Evolutionary conservation across 2,329 filamentous ascomycete species (phyloP).

Genomic region (Pleurostoma richardsiae): DNA sequence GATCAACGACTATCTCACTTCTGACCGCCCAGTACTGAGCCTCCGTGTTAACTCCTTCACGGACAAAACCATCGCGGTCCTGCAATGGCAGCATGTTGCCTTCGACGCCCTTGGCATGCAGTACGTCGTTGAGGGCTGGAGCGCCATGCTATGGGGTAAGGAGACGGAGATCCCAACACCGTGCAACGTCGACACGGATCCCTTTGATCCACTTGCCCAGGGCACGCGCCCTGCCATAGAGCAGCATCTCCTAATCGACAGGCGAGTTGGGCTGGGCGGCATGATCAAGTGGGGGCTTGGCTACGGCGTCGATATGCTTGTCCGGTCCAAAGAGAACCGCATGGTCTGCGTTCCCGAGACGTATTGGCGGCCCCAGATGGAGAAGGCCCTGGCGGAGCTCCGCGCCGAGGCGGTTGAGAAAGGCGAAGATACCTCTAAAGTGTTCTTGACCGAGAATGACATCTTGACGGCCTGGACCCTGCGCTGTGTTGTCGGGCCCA

Average conservation of each 20-base stretch:
- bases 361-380: too few relatives aligned
- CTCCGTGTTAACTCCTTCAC: conserved; percentile 42
- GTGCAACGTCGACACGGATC: too few relatives aligned
- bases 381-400: too few relatives aligned
- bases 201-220: too few relatives aligned
- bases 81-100: conserved; percentile 41
- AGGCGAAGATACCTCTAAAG: too few relatives aligned
- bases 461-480: conserved; percentile 27
- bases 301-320: conserved; percentile 15
- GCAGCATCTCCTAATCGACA: too few relatives aligned
- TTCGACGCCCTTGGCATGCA: conserved; percentile 39
- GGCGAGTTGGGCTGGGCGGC: too few relatives aligned
- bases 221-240: too few relatives aligned
- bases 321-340: conserved; percentile 22
- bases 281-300: too few relatives aligned
- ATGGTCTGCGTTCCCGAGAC: conserved; percentile 27
- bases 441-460: conserved; percentile 30
- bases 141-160: conserved; percentile 32
- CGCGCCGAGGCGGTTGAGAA: too few relatives aligned
- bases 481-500: too few relatives aligned
- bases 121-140: conserved; percentile 40
- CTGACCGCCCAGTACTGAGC: conserved; percentile 38
- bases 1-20: conserved; percentile 31
- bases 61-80: conserved; percentile 41
- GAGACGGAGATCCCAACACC: conserved; percentile 27